Conservation (phyloP, 352 stramenopile genomes). For the Phytophthora tentaculata region DNA sequence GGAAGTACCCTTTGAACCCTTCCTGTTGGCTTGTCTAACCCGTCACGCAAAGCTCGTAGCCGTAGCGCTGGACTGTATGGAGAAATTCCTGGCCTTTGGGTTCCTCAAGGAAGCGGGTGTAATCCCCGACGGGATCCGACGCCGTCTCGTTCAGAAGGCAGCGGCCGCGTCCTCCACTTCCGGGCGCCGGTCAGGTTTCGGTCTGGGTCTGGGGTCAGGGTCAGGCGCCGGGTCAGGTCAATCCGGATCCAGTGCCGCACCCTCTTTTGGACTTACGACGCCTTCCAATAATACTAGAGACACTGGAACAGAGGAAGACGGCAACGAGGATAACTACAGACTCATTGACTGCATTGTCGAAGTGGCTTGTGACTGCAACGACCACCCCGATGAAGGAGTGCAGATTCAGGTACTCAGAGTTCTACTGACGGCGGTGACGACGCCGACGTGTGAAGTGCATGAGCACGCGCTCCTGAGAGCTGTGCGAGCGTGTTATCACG, state of each 20-base stretch:
- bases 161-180: constrained; percentile 27
- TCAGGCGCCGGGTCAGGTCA: constrained; percentile 4
- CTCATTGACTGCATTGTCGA: constrained; percentile 91
- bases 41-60: constrained; percentile 80
- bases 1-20: constrained; percentile 78
- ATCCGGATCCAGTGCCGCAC: constrained; percentile 12
- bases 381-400: constrained; percentile 90
- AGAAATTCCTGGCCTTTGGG: constrained; percentile 91
- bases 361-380: constrained; percentile 91
- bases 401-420: constrained; percentile 94
- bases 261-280: constrained; percentile 18
- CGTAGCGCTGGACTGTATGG: constrained; percentile 87
- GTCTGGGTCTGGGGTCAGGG: constrained; percentile 21
- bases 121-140: constrained; percentile 69
- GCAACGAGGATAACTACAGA: constrained; percentile 46
- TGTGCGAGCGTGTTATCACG: constrained; percentile 96
- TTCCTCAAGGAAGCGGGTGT: constrained; percentile 73
- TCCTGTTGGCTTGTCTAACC: constrained; percentile 75
- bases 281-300: constrained; percentile 12
- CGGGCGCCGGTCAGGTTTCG: constrained; percentile 25
- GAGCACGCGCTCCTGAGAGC: constrained; percentile 94
- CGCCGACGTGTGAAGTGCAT: constrained; percentile 90
- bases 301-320: constrained; percentile 22
- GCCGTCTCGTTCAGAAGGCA: constrained; percentile 68
- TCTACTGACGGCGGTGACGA: constrained; percentile 92